phyloP scores from a whole-genome alignment of 805 yeast species.

The Candida ascalaphidarum region DNA sequence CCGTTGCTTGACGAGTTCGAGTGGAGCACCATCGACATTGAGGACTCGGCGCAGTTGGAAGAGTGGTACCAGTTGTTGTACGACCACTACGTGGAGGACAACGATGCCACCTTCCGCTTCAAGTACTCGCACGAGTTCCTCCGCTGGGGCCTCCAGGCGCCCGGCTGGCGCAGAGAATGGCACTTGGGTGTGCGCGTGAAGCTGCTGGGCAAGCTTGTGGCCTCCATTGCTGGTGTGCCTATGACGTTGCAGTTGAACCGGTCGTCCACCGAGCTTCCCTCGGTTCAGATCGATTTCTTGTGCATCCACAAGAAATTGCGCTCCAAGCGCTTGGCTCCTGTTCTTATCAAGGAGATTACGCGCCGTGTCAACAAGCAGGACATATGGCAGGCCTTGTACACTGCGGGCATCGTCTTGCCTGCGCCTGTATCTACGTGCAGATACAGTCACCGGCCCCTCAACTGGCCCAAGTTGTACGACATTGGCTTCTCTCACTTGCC shows the following conservation, averaged over 20 bases:
- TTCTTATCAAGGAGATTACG: conserved; percentile 87
- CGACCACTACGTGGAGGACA: conserved; percentile 92
- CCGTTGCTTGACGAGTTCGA: conserved; percentile 74
- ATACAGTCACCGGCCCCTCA: conserved; percentile 87
- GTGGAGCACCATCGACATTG: conserved; percentile 74
- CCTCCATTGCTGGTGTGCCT: conserved; percentile 90
- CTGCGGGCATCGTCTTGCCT: conserved; percentile 88
- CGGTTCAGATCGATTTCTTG: conserved; percentile 88
- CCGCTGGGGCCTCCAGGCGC: conserved; percentile 89
- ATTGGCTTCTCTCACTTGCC: conserved; percentile 88
- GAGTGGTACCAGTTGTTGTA: conserved; percentile 76
- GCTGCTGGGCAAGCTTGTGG: conserved; percentile 69
- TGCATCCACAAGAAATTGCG: conserved; percentile 92
- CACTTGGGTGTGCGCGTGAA: conserved; percentile 88
- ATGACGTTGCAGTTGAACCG: conserved; percentile 54
- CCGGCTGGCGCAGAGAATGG: conserved; percentile 89
- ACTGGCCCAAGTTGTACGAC: conserved; percentile 84
- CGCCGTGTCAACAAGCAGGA: conserved; percentile 77
- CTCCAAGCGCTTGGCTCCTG: conserved; percentile 90
- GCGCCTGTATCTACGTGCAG: conserved; percentile 86
- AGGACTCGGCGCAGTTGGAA: conserved; percentile 45
- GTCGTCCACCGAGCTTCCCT: conserved; percentile 35
- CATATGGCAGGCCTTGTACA: conserved; percentile 94
- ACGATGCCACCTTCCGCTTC: conserved; percentile 86
- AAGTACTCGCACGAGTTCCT: conserved; percentile 77